phyloP scores from a whole-genome alignment of 805 yeast species.

The Lachancea kluyveri region DNA sequence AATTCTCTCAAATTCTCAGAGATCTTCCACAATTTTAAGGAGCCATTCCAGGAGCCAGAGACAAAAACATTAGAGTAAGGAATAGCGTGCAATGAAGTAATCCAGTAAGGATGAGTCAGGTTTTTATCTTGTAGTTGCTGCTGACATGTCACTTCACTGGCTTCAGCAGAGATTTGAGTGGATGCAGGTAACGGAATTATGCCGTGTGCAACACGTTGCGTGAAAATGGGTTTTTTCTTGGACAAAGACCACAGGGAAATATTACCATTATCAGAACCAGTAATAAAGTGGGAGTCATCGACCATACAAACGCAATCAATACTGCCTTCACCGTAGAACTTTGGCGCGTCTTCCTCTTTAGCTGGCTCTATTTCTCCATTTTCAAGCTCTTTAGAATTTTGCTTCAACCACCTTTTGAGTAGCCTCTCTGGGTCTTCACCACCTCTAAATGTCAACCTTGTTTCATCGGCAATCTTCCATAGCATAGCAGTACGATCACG shows the following conservation, averaged over 20 bases:
- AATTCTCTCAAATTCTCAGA: conserved; percentile 59
- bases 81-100: conserved; percentile 72
- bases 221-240: conserved; percentile 80
- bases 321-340: conserved; percentile 70
- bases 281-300: conserved; percentile 87
- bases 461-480: conserved; percentile 96
- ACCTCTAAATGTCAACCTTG: conserved; percentile 88
- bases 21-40: conserved; percentile 71
- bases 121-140: conserved; percentile 51
- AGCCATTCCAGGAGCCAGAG: conserved; percentile 86
- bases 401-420: conserved; percentile 32
- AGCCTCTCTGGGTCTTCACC: conserved; percentile 56
- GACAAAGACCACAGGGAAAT: conserved; percentile 84
- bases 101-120: conserved; percentile 69
- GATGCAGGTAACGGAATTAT: conserved; percentile 42
- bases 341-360: conserved; percentile 28
- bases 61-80: conserved; percentile 82
- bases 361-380: conserved; percentile 29
- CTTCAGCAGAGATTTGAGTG: conserved; percentile 50
- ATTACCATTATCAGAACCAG: conserved; percentile 94
- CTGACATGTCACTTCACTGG: conserved; percentile 30
- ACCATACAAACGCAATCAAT: conserved; percentile 86
- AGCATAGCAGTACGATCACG: conserved; percentile 92
- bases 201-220: conserved; percentile 74
- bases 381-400: conserved; percentile 25